Conservation (phyloP, 495 filamentous ascomycete species). For the Apiosordaria backusii region DNA sequence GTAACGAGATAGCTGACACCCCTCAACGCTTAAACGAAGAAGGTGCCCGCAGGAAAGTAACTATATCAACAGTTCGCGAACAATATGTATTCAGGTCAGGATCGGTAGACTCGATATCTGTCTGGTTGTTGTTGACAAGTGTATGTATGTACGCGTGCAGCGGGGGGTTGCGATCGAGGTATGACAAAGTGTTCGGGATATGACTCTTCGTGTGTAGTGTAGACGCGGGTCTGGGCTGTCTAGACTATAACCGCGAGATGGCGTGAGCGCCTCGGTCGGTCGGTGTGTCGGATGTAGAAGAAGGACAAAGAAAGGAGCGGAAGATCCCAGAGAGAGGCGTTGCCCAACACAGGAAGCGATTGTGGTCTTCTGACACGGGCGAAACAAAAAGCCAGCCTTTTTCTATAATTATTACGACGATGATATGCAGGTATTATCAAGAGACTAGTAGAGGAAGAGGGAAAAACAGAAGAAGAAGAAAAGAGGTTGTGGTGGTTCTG, state of each 20-base stretch:
- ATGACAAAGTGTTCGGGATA: not conserved
- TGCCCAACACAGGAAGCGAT: not conserved
- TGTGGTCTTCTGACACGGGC: conserved; percentile 10
- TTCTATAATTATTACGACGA: conserved; percentile 7
- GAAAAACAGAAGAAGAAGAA: not conserved
- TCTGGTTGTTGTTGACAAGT: not conserved
- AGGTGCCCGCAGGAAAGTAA: conserved; percentile 1
- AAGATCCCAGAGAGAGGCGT: not conserved
- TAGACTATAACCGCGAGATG: not conserved
- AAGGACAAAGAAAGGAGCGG: conserved; percentile 5
- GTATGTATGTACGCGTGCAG: not conserved
- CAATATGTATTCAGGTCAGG: not conserved
- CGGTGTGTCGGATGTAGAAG: not conserved
- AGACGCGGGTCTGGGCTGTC: not conserved
- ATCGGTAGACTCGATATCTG: not conserved
- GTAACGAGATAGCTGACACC: conserved; percentile 13
- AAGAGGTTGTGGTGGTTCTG: not conserved
- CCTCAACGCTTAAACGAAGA: not conserved
- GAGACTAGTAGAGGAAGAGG: not conserved
- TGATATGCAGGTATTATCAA: not conserved
- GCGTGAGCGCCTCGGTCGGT: not conserved
- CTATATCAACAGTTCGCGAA: not conserved
- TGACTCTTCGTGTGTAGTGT: not conserved
- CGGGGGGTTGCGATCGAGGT: conserved; percentile 1
- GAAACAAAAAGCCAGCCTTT: conserved; percentile 9